These are phyloP conservation scores for Leccinum sublutescens DNA, from an alignment of 768 basidiomycete species.

Conservation along the genomic window DNA sequence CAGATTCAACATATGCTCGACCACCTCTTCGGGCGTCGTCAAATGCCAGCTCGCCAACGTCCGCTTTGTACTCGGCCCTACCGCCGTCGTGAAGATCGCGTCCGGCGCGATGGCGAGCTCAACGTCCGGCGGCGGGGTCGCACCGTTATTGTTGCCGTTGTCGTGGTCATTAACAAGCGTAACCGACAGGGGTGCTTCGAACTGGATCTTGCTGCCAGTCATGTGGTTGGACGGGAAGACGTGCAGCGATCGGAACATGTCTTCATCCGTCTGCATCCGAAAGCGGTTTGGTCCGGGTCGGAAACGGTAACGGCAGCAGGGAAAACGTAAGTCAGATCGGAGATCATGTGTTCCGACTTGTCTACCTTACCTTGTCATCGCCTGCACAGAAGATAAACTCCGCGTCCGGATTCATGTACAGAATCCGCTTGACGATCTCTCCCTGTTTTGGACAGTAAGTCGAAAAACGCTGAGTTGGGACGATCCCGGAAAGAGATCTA, in stretches of 20 bases:
- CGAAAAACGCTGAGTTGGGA: not conserved
- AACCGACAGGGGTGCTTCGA: constrained; percentile 58
- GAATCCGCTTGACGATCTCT: constrained; percentile 93
- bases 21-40: constrained; percentile 81
- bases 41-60: constrained; percentile 94
- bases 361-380: constrained; percentile 79
- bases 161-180: constrained; percentile 32
- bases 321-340: not conserved
- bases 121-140: constrained; percentile 43
- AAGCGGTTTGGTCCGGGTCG: not conserved
- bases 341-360: not conserved
- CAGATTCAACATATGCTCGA: constrained; percentile 72
- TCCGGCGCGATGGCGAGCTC: constrained; percentile 65
- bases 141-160: constrained; percentile 5
- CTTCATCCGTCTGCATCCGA: constrained; percentile 82
- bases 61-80: constrained; percentile 87
- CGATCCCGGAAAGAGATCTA: not conserved
- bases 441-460: constrained; percentile 42
- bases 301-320: not conserved
- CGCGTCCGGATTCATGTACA: constrained; percentile 91
- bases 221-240: constrained; percentile 46
- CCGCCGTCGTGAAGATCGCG: constrained; percentile 85
- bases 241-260: constrained; percentile 94
- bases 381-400: constrained; percentile 98
- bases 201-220: constrained; percentile 39